phyloP scores from a whole-genome alignment of 345 rosid species.

The Dipteronia sinensis region DNA sequence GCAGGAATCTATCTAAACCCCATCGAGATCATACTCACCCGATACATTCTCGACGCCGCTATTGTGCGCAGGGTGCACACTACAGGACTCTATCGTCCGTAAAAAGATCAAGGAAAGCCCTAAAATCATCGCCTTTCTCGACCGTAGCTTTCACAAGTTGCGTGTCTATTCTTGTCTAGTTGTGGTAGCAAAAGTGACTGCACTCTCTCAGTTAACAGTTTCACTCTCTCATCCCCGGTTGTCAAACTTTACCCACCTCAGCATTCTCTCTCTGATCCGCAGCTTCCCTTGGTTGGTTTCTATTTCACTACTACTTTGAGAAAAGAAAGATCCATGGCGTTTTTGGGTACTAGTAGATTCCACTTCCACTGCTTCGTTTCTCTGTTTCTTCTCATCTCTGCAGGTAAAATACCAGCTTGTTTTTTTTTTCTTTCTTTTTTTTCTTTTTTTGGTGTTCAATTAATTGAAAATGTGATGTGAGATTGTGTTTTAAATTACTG shows the following conservation, averaged over 20 bases:
- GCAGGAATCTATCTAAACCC: too few relatives aligned
- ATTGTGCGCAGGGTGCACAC: constrained; percentile 3
- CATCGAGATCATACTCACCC: too few relatives aligned
- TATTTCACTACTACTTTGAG: neutral
- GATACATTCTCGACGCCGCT: too few relatives aligned
- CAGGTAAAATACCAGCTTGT: constrained; percentile 32
- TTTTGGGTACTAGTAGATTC: neutral
- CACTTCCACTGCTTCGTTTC: constrained; percentile 21
- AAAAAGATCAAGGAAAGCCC: neutral
- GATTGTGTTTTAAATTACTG: neutral
- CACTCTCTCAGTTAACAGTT: neutral
- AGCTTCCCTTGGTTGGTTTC: neutral
- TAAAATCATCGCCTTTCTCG: neutral
- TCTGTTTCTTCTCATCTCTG: constrained; percentile 29
- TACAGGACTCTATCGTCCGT: neutral
- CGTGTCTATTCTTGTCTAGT: neutral
- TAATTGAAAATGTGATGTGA: neutral
- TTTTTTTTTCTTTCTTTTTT: neutral
- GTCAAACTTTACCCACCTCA: neutral
- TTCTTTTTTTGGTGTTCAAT: neutral
- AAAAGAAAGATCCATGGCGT: constrained; percentile 13
- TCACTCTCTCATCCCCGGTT: neutral
- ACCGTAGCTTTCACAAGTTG: constrained; percentile 1
- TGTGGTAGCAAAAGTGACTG: neutral
- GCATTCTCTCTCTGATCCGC: neutral